A percentile compares a stretch with the other conserved stretches of the same genome.
These are phyloP conservation scores for Plectosphaerella cucumerina DNA, from an alignment of 2,329 filamentous ascomycete genomes.

Conservation along the genomic window DNA sequence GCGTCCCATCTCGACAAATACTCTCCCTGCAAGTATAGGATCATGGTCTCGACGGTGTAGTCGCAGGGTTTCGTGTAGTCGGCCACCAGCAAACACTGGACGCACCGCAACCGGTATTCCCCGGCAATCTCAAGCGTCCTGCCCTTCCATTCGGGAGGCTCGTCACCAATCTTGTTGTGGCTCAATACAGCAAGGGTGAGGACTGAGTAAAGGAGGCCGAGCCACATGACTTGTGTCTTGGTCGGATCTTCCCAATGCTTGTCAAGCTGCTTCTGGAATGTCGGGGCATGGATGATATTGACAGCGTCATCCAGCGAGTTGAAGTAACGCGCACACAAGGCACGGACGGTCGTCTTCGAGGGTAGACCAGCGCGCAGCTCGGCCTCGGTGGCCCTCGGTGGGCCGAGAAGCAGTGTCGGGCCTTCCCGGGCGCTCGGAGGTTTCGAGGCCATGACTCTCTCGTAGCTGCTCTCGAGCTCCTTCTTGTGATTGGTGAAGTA, in stretches of 20 bases:
- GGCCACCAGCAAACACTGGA: constrained; percentile 71
- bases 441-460: constrained; percentile 68
- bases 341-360: constrained; percentile 75
- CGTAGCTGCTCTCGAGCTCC: constrained; percentile 78
- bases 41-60: constrained; percentile 73
- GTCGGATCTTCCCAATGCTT: constrained; percentile 67
- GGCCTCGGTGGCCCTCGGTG: constrained; percentile 63
- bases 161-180: constrained; percentile 74
- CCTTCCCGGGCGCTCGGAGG: constrained; percentile 56
- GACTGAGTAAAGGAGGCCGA: constrained; percentile 72
- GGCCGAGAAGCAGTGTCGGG: constrained; percentile 75
- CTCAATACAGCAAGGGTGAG: constrained; percentile 75
- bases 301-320: constrained; percentile 71
- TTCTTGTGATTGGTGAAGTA: constrained; percentile 86
- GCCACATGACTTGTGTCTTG: constrained; percentile 72
- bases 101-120: constrained; percentile 67
- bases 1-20: constrained; percentile 70
- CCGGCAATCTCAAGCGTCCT: constrained; percentile 54
- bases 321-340: constrained; percentile 85
- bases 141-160: constrained; percentile 74
- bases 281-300: constrained; percentile 76
- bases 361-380: constrained; percentile 81
- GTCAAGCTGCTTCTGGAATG: constrained; percentile 71
- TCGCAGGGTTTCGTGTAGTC: constrained; percentile 74
- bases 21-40: constrained; percentile 73